phyloP scores from a whole-genome alignment of 768 basidiomycete genomes.

The Kwoniella dejecticola region DNA sequence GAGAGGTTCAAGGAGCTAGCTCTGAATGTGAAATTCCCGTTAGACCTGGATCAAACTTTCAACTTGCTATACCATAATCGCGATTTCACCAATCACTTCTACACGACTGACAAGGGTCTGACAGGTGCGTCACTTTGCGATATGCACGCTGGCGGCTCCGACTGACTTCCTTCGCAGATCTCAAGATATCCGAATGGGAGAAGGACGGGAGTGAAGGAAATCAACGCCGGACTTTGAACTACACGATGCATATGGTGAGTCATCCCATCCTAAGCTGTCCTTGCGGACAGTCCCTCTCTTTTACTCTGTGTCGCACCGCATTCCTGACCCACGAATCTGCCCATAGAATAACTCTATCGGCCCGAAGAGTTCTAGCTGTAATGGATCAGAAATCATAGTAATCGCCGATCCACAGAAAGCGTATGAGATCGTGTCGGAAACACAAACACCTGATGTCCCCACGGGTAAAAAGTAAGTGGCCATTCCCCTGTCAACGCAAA shows the following conservation, averaged over 20 bases:
- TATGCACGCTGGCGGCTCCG: neutral
- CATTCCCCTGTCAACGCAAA: neutral
- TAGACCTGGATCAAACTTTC: slow-evolving; percentile 29
- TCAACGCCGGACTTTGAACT: slow-evolving; percentile 25
- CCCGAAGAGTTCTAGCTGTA: slow-evolving; percentile 30
- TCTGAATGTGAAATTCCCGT: slow-evolving; percentile 26
- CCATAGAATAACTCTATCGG: slow-evolving; percentile 38
- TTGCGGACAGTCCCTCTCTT: no score
- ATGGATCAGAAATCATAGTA: slow-evolving; percentile 26
- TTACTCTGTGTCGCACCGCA: no score
- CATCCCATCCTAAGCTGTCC: neutral
- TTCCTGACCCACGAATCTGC: no score
- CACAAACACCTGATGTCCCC: slow-evolving; percentile 34
- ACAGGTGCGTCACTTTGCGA: slow-evolving; percentile 27
- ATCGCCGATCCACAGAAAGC: slow-evolving; percentile 20
- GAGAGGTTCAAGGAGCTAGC: slow-evolving; percentile 29
- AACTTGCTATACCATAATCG: slow-evolving; percentile 33
- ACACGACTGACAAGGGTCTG: slow-evolving; percentile 24
- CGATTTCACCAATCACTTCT: slow-evolving; percentile 30
- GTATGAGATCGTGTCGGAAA: slow-evolving; percentile 35
- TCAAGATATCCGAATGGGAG: slow-evolving; percentile 29
- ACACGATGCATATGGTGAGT: slow-evolving; percentile 40
- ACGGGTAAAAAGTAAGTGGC: slow-evolving; percentile 41
- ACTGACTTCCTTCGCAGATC: slow-evolving; percentile 24
- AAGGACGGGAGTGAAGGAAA: slow-evolving; percentile 11